These are phyloP conservation scores for Grigorovia yakushimaensis DNA, from an alignment of 805 yeast genomes.

Conservation along the genomic window DNA sequence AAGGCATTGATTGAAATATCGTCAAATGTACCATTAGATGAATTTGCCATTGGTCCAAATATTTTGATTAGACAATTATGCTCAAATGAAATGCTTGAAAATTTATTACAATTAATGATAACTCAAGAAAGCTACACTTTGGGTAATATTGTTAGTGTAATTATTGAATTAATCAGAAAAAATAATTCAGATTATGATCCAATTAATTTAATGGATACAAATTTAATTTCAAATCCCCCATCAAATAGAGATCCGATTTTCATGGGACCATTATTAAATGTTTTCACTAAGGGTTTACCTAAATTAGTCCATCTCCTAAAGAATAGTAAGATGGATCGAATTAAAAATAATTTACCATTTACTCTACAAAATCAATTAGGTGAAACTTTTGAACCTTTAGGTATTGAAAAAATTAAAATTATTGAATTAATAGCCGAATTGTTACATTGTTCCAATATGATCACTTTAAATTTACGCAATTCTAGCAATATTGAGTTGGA, in stretches of 20 bases:
- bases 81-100: conserved; percentile 49
- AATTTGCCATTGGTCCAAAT: conserved; percentile 88
- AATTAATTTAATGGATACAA: conserved; percentile 64
- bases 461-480: conserved; percentile 64
- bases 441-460: conserved; percentile 97
- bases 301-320: conserved; percentile 13
- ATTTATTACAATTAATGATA: conserved; percentile 63
- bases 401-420: conserved; percentile 83
- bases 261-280: conserved; percentile 68
- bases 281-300: conserved; percentile 55
- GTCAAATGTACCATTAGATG: conserved; percentile 76
- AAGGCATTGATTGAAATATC: conserved; percentile 89
- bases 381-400: conserved; percentile 54
- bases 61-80: conserved; percentile 81
- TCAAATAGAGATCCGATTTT: conserved; percentile 83
- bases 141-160: conserved; percentile 83
- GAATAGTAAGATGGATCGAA: conserved; percentile 9
- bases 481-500: conserved; percentile 60
- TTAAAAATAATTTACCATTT: not conserved
- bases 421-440: conserved; percentile 91
- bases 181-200: conserved; percentile 93
- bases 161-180: conserved; percentile 87
- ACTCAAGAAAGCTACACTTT: conserved; percentile 64
- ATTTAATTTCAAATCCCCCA: conserved; percentile 79
- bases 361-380: conserved; percentile 55